Evolutionary conservation across 2,329 filamentous ascomycete species (phyloP), one percentile per base, ranked within the genome.

Genomic region (Reticulascus tulasneorum): DNA sequence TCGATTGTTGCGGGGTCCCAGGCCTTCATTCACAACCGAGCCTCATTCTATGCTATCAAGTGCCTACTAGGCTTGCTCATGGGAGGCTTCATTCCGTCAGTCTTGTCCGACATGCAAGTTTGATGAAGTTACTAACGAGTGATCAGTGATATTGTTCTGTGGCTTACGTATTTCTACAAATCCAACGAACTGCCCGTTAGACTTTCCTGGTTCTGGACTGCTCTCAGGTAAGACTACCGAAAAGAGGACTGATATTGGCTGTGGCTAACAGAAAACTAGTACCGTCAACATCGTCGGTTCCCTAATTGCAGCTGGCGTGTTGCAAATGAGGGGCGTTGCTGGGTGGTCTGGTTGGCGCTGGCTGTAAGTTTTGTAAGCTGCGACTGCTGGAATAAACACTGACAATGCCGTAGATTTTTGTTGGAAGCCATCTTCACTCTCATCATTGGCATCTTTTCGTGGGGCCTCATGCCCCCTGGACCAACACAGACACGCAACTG

Each of bases 401-500:
- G 7, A 23, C 33, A 13, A 18, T 9, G 15, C n/a, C 11, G 8
- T 12, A 53, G 44, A 0, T 74, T 80, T 46, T 52, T 79, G 3
- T 61, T 82, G 9, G 77, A 83, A 48, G 64, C 61, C 5, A 45
- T 63, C 6, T 31, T 29, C 27, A 70, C 67, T 0, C 53, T 69
- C 2, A 48, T 63, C 16, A 53, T 70, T 13, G 67, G 67, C 2
- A 39, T 68, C 13, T 54, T 68, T 28, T 67, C 66, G 1, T 69
- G 59, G 55, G 62, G 59, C 7, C 52, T 68, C 15, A 69, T 71
- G 62, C 66, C 66, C 1, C 59, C 67, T 0, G 64, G 65, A 0
- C 67, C 67, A 2, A 64, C 60, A 7, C 66, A 71, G 42, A 80
- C 76, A 0, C 65, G 63, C 26, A 71, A 64, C 29, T 76, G 72